Percentiles rank a stretch among this genome's conserved stretches.
Conservation (phyloP, 371 early-diverging fungal species). For the Mortierella sp. region DNA sequence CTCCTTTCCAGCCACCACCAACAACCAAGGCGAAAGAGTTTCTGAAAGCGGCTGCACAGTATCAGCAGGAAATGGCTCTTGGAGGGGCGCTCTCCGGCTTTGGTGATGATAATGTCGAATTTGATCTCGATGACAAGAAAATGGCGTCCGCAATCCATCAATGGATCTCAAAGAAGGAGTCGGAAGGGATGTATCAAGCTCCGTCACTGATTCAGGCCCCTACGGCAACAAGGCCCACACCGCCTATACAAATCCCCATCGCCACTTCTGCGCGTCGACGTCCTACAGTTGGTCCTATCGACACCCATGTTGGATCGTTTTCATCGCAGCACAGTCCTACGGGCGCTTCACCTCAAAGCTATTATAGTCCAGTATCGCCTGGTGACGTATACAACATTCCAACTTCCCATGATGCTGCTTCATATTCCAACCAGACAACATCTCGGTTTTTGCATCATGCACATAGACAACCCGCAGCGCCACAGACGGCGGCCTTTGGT, state of each 20-base stretch:
- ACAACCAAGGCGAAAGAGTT: constrained; percentile 54
- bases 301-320: constrained; percentile 39
- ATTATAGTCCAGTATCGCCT: constrained; percentile 16
- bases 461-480: constrained; percentile 51
- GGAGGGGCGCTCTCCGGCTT: constrained; percentile 30
- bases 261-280: constrained; percentile 24
- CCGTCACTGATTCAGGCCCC: constrained; percentile 4
- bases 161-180: constrained; percentile 50
- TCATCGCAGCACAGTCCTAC: constrained; percentile 36
- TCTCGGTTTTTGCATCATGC: constrained; percentile 46
- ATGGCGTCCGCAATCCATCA: constrained; percentile 52
- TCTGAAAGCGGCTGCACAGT: constrained; percentile 42
- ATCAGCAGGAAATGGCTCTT: constrained; percentile 38
- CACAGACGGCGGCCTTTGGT: constrained; percentile 47
- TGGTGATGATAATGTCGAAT: constrained; percentile 35
- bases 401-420: constrained; percentile 7
- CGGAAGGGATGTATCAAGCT: constrained; percentile 15
- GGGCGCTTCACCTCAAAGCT: constrained; percentile 26
- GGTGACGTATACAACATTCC: constrained; percentile 1
- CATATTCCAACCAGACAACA: constrained; percentile 26
- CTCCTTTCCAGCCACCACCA: constrained; percentile 56
- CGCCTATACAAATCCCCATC: constrained; percentile 33
- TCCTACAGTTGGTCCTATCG: constrained; percentile 22
- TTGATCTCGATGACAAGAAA: constrained; percentile 38
- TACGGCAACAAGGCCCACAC: constrained; percentile 14